Evolutionary conservation across 768 basidiomycete species (phyloP), one percentile per base, ranked within the genome.

Genomic region (Hygrophorus pudorinus): DNA sequence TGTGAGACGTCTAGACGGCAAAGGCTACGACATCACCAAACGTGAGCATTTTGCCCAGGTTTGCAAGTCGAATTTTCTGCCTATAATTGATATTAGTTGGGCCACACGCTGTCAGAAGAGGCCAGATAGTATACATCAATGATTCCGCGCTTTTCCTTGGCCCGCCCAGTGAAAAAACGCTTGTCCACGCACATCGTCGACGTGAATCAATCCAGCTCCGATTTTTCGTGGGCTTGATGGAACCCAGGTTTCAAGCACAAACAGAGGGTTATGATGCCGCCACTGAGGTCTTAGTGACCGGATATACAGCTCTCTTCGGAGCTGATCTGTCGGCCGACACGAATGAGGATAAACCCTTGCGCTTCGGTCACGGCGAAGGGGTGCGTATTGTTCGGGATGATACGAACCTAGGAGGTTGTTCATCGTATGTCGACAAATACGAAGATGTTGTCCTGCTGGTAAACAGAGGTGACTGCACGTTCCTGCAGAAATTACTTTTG

Each of bases 11-110:
- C 58, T 91, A 42, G 91, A 93, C 53, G 81, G 82, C 10, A 80
- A 71, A 52, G 91, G 91, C 6, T 94, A 90, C 53, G 87, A 94
- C 53, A 72, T 97, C 42, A 73, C 83, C 28, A 87, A 79, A 66
- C 65, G 92, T 92, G 53, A 56, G 83, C 60, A 14, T 30, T 33
- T 38, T 45, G 24, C 7, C 30, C 48, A 9, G 36, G 41, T 2
- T 24, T 28, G 39, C 18, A 20, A 33, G 10, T 4, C 28, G 16
- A 44, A 34, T 33, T 13, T 43, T 32, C 48, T 53, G 45, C 50
- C 14, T 21, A 31, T 17, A 35, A 31, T 37, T 36, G 10, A 37
- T 21, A 14, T 9, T 47, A 92, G 88, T 93, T 54, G 90, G 88
- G 0, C 88, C 85, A 43, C 80, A 89, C 54, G 66, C 78, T 30